These are phyloP conservation scores for Picocystis sp. DNA, from an alignment of 163 green algal species.

Conservation along the genomic window DNA sequence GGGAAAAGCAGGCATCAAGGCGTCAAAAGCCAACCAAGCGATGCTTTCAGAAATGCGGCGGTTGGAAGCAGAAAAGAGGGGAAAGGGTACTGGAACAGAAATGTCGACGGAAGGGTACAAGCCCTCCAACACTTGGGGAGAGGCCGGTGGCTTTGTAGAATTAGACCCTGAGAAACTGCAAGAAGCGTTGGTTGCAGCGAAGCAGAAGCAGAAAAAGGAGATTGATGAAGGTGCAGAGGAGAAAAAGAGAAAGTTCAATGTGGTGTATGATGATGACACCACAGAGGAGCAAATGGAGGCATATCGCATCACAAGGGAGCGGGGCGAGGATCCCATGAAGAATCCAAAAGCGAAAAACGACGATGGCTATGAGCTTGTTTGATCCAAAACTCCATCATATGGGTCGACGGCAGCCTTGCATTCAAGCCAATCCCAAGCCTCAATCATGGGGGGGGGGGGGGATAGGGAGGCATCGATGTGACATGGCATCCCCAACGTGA, in stretches of 20 bases:
- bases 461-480: too few relatives aligned
- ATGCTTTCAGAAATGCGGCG: slow-evolving; percentile 24
- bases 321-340: slow-evolving; percentile 57
- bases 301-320: slow-evolving; percentile 52
- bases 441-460: too few relatives aligned
- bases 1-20: slow-evolving; percentile 32
- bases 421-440: too few relatives aligned
- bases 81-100: slow-evolving; percentile 25
- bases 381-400: not conserved
- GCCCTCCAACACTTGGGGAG: slow-evolving; percentile 19
- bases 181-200: slow-evolving; percentile 27
- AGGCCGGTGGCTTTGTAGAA: slow-evolving; percentile 25
- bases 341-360: slow-evolving; percentile 20
- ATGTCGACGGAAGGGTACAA: slow-evolving; percentile 4
- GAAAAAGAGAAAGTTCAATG: slow-evolving; percentile 66
- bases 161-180: slow-evolving; percentile 63
- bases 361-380: slow-evolving; percentile 42
- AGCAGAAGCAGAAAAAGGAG: slow-evolving; percentile 18
- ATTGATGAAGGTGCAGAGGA: slow-evolving; percentile 31
- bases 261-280: slow-evolving; percentile 16
- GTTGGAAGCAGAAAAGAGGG: slow-evolving; percentile 12
- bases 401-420: not conserved
- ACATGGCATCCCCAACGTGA: too few relatives aligned
- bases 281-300: slow-evolving; percentile 93
- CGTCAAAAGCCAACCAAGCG: slow-evolving; percentile 9